These are phyloP conservation scores for Ustilago shanxiensis DNA, from an alignment of 1,284 basidiomycete genomes.

Conservation along the genomic window DNA sequence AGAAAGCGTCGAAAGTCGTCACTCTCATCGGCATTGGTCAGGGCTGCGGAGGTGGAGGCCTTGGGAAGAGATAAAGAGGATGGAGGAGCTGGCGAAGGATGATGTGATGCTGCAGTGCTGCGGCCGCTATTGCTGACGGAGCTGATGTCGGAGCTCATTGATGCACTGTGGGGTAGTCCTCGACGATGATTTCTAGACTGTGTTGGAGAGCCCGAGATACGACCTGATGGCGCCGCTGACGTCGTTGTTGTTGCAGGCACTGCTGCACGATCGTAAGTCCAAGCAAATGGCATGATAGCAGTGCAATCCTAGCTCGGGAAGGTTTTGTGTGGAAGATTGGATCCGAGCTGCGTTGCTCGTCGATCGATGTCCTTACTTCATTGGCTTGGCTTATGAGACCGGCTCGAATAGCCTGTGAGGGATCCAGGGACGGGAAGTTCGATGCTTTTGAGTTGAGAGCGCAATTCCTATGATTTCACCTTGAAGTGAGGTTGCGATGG, in stretches of 20 bases:
- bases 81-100: background rate
- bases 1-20: slow-evolving; percentile 41
- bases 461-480: background rate
- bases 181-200: slow-evolving; percentile 24
- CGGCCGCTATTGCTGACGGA: slow-evolving; percentile 20
- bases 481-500: background rate
- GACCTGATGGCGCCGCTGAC: slow-evolving; percentile 30
- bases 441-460: background rate
- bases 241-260: slow-evolving; percentile 7
- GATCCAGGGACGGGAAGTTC: background rate
- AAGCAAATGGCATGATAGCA: slow-evolving; percentile 30
- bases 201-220: slow-evolving; percentile 34
- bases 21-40: slow-evolving; percentile 33
- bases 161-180: slow-evolving; percentile 26
- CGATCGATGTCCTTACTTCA: background rate
- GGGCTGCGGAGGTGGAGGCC: slow-evolving; percentile 30
- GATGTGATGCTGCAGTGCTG: slow-evolving; percentile 19
- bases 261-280: slow-evolving; percentile 24
- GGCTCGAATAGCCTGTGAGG: background rate
- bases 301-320: background rate
- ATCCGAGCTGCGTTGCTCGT: background rate
- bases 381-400: background rate
- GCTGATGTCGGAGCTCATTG: slow-evolving; percentile 38
- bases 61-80: slow-evolving; percentile 28
- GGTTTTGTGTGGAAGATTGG: background rate